Evolutionary conservation across 2,329 filamentous ascomycete species (phyloP).

Genomic region (Alternaria dauci): DNA sequence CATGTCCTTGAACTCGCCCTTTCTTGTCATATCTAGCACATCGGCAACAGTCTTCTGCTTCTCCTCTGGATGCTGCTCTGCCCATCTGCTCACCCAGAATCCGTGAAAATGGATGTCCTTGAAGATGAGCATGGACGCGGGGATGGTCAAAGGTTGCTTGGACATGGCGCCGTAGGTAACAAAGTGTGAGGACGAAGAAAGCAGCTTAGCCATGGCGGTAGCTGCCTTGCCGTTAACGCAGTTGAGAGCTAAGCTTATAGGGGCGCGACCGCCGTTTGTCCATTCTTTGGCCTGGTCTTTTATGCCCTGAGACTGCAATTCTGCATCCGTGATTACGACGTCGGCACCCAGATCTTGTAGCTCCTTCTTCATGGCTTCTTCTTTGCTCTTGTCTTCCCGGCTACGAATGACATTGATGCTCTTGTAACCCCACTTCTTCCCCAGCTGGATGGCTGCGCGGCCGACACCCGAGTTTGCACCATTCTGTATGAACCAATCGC

Average conservation of each 20-base stretch:
- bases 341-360: constrained; percentile 69
- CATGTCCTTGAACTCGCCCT: constrained; percentile 81
- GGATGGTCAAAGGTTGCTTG: constrained; percentile 81
- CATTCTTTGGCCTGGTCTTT: constrained; percentile 67
- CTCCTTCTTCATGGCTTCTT: constrained; percentile 70
- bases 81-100: constrained; percentile 96
- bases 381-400: constrained; percentile 74
- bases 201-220: constrained; percentile 76
- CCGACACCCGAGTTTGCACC: constrained; percentile 95
- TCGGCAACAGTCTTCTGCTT: constrained; percentile 86
- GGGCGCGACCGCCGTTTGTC: constrained; percentile 75
- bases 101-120: constrained; percentile 88
- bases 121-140: constrained; percentile 89
- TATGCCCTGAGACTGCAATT: constrained; percentile 70
- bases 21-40: constrained; percentile 76
- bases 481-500: constrained; percentile 97
- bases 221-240: constrained; percentile 92
- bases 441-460: constrained; percentile 88
- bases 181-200: constrained; percentile 73
- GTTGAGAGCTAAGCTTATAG: constrained; percentile 82
- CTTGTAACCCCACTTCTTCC: constrained; percentile 82
- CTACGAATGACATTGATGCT: constrained; percentile 90
- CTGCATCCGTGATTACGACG: constrained; percentile 68
- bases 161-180: constrained; percentile 98
- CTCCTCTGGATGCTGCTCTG: constrained; percentile 73